Conservation (phyloP, 225 moss, liverwort and hornwort species). For the Thuidium tamariscinum region DNA sequence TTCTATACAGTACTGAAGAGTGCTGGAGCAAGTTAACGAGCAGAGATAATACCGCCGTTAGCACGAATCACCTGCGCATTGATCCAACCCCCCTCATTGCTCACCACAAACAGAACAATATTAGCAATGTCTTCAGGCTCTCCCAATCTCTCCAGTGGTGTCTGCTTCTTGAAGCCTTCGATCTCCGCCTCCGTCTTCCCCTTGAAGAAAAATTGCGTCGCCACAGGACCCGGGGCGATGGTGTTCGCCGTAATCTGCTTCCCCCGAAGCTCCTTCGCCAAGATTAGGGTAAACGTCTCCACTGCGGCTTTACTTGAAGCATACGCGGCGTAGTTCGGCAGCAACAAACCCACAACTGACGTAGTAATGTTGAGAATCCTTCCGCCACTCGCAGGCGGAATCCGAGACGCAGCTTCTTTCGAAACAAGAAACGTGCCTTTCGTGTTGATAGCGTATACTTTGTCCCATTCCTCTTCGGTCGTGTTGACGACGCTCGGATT, state of each 20-base stretch:
- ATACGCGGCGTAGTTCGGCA: slow-evolving; percentile 32
- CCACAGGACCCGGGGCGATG: slow-evolving; percentile 54
- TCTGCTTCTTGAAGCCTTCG: neutral
- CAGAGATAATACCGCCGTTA: slow-evolving; percentile 41
- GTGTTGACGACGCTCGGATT: slow-evolving; percentile 20
- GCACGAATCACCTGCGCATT: slow-evolving; percentile 67
- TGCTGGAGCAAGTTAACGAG: neutral
- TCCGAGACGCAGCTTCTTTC: slow-evolving; percentile 33
- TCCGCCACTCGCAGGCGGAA: slow-evolving; percentile 27
- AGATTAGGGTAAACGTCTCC: slow-evolving; percentile 49
- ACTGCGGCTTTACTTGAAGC: slow-evolving; percentile 55
- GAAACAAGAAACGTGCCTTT: slow-evolving; percentile 49
- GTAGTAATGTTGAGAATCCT: slow-evolving; percentile 41
- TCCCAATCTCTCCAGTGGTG: slow-evolving; percentile 51
- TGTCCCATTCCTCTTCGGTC: slow-evolving; percentile 54
- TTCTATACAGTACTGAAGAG: neutral
- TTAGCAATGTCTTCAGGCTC: slow-evolving; percentile 45
- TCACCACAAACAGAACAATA: slow-evolving; percentile 34
- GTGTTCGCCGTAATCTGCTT: slow-evolving; percentile 64
- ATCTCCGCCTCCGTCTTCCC: slow-evolving; percentile 39
- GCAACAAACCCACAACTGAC: neutral
- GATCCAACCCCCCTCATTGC: slow-evolving; percentile 44
- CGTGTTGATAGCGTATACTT: slow-evolving; percentile 8
- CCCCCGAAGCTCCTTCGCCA: slow-evolving; percentile 62
- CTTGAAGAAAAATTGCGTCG: slow-evolving; percentile 36